These are phyloP conservation scores for Colletotrichum zoysiae DNA, from an alignment of 2,329 filamentous ascomycete species.

Conservation along the genomic window DNA sequence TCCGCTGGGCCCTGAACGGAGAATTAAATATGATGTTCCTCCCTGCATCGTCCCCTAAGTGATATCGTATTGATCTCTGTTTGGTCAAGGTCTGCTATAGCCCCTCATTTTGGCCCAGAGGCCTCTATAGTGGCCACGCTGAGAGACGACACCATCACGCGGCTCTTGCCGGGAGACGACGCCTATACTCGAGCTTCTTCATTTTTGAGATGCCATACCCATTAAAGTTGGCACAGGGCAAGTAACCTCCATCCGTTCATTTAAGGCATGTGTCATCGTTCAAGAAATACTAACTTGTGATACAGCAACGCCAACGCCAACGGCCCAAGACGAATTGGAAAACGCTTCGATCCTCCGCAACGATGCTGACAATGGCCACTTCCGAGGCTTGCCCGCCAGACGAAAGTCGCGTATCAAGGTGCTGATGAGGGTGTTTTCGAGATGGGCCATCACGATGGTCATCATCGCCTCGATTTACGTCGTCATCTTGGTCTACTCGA, in stretches of 20 bases:
- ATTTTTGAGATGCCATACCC: conserved; percentile 12
- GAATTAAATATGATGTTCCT: conserved; percentile 24
- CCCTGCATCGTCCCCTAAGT: not conserved
- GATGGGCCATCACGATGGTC: conserved; percentile 49
- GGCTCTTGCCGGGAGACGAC: not conserved
- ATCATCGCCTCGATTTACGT: conserved; percentile 48
- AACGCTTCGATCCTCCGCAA: conserved; percentile 28
- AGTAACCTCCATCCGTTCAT: not conserved
- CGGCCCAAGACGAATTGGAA: conserved; percentile 20
- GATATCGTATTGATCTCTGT: conserved; percentile 1
- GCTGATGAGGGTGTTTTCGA: conserved; percentile 19
- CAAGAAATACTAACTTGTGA: not conserved
- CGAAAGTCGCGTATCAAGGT: conserved; percentile 11
- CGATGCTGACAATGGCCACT: conserved; percentile 26
- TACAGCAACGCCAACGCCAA: not conserved
- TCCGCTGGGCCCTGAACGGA: not conserved
- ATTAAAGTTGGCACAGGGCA: conserved; percentile 2
- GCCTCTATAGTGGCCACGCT: not conserved
- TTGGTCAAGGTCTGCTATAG: not conserved
- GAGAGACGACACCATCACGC: not conserved
- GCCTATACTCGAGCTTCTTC: not conserved
- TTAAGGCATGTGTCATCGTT: too few species aligned
- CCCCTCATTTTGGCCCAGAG: not conserved
- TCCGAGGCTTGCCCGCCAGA: conserved; percentile 20
- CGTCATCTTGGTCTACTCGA: conserved; percentile 48